These are phyloP conservation scores for Martensiomyces pterosporus DNA, from an alignment of 192 early-diverging fungal species.

Conservation along the genomic window DNA sequence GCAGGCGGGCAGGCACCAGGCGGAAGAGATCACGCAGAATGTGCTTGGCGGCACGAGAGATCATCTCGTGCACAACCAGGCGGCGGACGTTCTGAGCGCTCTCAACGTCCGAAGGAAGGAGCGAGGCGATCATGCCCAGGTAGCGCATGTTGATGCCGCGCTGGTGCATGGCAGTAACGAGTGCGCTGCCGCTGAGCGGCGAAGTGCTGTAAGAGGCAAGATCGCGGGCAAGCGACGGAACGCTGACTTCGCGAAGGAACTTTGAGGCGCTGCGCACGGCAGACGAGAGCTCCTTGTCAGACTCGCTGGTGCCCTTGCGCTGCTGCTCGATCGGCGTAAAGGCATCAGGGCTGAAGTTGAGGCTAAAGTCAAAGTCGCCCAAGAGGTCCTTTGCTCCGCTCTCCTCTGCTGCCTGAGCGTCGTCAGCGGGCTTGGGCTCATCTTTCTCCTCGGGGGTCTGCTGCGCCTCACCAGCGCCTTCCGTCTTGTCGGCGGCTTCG, in stretches of 20 bases:
- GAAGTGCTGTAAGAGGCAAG: constrained; percentile 64
- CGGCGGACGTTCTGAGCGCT: constrained; percentile 40
- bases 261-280: constrained; percentile 69
- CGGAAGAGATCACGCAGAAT: constrained; percentile 69
- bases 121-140: constrained; percentile 68
- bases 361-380: constrained; percentile 50
- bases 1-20: constrained; percentile 53
- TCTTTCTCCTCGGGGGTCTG: constrained; percentile 3
- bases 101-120: constrained; percentile 51
- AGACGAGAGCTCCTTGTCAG: constrained; percentile 50
- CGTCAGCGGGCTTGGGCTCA: constrained; percentile 3
- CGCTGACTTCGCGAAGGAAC: constrained; percentile 68
- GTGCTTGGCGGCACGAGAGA: constrained; percentile 79
- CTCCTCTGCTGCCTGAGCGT: constrained; percentile 3
- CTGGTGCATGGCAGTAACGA: constrained; percentile 82
- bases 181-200: constrained; percentile 69
- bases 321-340: constrained; percentile 54
- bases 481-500: constrained; percentile 3
- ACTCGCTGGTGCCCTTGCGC: constrained; percentile 14
- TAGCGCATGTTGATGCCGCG: constrained; percentile 98
- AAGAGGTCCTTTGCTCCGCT: constrained; percentile 13
- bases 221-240: constrained; percentile 56
- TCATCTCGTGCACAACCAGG: constrained; percentile 82
- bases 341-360: constrained; percentile 56
- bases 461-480: constrained; percentile 9